Base-by-base conservation (phyloP, 441 rosid species). In the Adansonia madagascariensis region DNA sequence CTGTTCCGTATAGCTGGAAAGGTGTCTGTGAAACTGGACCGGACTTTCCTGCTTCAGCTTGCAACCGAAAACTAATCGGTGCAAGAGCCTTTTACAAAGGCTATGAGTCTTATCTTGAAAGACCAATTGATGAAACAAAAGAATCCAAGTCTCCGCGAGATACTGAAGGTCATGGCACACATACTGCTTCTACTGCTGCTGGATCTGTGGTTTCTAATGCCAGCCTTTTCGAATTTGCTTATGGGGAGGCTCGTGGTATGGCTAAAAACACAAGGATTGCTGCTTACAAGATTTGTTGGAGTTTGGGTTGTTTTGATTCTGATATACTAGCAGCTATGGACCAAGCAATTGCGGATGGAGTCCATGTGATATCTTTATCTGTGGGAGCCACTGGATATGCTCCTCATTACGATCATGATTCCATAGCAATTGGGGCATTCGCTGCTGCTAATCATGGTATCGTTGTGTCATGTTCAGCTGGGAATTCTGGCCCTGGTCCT, bases 321-420 rank as follows among this genome's bases (percentile, higher is more conserved):
- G 98, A 95, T 71, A 91, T 91, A 55, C 89, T 92, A 11, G 98
- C 98, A 0, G 97, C 96, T 0, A 89, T 95, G 93, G 98, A 95
- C 73, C 91, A 87, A 59, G 97, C 98, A 0, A 86, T 90, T 62
- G 84, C 82, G 0, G 98, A 94, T 74, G 97, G 98, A 0, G 98
- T 94, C 27, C 80, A 91, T 73, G 90, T 93, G 31, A 93, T 94
- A 10, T 94, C 98, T 12, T 81, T 94, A 27, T 93, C 95, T 3
- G 95, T 94, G 3, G 98, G 98, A 0, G 90, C 95, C 0, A 83
- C 10, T 4, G 97, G 98, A 8, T 89, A 78, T 73, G 91, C 98
- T n/a, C 93, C 94, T 7, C 86, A 81, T 49, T 93, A 92, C 35
- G 84, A 89, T 75, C 66, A 14, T 12, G 98, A 95, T 56, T 92